Percentiles rank a stretch among this genome's conserved stretches.
Evolutionary conservation across 1,139 yeast genomes (phyloP).

Genomic region (Blastobotrys illinoisensis): DNA sequence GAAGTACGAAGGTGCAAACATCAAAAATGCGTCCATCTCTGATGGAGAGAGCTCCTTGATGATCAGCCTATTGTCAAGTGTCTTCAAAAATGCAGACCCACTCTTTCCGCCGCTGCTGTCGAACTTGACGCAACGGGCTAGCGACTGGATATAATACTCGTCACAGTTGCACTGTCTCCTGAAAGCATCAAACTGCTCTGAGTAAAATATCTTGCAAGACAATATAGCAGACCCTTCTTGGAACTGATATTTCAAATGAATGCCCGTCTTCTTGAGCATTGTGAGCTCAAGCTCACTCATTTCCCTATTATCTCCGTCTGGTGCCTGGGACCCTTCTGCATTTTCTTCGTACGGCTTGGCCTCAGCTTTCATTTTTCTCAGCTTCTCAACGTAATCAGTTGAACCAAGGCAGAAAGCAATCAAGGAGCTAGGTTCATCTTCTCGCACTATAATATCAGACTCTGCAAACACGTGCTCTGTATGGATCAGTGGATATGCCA

Average conservation of each 20-base stretch:
- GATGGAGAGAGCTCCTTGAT: constrained; percentile 83
- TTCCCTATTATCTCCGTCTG: constrained; percentile 15
- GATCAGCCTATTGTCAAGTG: constrained; percentile 83
- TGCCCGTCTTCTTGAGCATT: constrained; percentile 77
- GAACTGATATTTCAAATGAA: constrained; percentile 82
- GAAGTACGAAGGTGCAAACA: constrained; percentile 94
- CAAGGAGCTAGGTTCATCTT: constrained; percentile 93
- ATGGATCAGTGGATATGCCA: constrained; percentile 64
- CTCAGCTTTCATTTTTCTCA: constrained; percentile 30
- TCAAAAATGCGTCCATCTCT: constrained; percentile 89
- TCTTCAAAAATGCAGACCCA: constrained; percentile 89
- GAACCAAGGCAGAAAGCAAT: constrained; percentile 90
- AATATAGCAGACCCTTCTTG: constrained; percentile 78
- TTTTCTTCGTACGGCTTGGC: background rate
- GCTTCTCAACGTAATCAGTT: constrained; percentile 68
- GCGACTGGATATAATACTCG: constrained; percentile 74
- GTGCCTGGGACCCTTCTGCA: background rate
- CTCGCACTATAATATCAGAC: constrained; percentile 88
- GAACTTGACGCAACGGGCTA: constrained; percentile 92
- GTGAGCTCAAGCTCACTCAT: constrained; percentile 46
- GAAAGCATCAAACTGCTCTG: constrained; percentile 95
- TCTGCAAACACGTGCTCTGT: constrained; percentile 92
- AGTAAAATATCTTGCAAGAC: constrained; percentile 90
- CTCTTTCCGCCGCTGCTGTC: constrained; percentile 95
- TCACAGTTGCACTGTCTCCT: constrained; percentile 77